Base-by-base conservation (phyloP, 148 eudicot genomes). In the Euryodendron excelsum region DNA sequence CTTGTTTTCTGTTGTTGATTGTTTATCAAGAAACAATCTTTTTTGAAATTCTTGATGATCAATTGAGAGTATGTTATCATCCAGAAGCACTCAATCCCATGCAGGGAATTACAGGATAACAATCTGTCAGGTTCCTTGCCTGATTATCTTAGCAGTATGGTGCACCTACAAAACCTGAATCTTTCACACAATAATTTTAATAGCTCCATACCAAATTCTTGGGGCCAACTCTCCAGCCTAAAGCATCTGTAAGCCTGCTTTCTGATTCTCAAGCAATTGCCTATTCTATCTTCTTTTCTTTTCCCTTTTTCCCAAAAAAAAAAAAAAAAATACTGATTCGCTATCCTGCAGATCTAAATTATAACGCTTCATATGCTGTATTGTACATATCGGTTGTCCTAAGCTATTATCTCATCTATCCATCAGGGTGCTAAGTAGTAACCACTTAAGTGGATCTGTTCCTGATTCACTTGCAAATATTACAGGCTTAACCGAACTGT, bases 91-190 rank as follows among this genome's bases (percentile, higher is more conserved):
- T 73, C 62, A 76, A 56, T 25, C 67, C 23, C 25, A 23, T 80
- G 80, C 90, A 96, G 99, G 89, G 95, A 91, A 71, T 86, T 96
- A 76, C 91, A 89, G 78, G 86, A 90, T 75, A 93, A 96, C 80
- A 85, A 88, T 80, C 78, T 96, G n/a, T 89, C 88, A 5, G 99
- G 99, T 48, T 69, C 73, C 3, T 79, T 96, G 77, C 97, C 99
- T 70, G 90, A 92, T 64, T 91, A 79, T 79, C 81, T 92, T 77
- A 82, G 90, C 80, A 87, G 72, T 86, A 82, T 96, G 87, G 69
- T 62, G 84, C 67, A 89, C 77, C 83, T 96, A 41, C 84, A 93
- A 74, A 85, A 84, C 77, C 80, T 96, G 71, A 89, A 93, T 87
- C 86, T 96, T 68, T 88, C 97, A 8, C 71, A 88, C 59, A 96